These are phyloP conservation scores for Claviceps digitariae DNA, from an alignment of 2,329 filamentous ascomycete genomes.

Conservation along the genomic window DNA sequence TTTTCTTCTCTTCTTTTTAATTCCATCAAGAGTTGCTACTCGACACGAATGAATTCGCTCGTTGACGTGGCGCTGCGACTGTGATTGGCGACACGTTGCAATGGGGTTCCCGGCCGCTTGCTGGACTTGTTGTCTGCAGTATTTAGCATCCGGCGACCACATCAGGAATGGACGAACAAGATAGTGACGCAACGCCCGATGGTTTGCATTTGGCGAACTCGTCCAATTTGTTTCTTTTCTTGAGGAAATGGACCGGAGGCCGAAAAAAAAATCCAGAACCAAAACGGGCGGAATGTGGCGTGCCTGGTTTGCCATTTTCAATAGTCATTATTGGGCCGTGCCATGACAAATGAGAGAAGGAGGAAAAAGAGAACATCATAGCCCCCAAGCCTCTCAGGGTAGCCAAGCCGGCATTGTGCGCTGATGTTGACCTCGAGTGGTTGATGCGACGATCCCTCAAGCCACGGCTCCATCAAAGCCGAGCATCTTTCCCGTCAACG, in stretches of 20 bases:
- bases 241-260: not conserved
- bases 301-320: not conserved
- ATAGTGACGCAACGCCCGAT: not conserved
- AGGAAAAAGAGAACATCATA: not conserved
- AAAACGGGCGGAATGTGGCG: not conserved
- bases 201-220: no score
- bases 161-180: not conserved
- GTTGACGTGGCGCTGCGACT: not conserved
- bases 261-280: not conserved
- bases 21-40: not conserved
- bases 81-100: not conserved
- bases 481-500: no score
- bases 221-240: not conserved
- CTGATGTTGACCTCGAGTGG: not conserved
- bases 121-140: not conserved
- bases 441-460: not conserved
- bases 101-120: not conserved
- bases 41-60: not conserved
- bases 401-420: not conserved
- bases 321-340: no score
- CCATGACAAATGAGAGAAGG: not conserved
- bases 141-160: not conserved
- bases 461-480: not conserved
- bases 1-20: no score
- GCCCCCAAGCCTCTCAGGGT: not conserved